Base-by-base conservation (phyloP, 768 basidiomycete genomes). In the Termitomyces sp. region DNA sequence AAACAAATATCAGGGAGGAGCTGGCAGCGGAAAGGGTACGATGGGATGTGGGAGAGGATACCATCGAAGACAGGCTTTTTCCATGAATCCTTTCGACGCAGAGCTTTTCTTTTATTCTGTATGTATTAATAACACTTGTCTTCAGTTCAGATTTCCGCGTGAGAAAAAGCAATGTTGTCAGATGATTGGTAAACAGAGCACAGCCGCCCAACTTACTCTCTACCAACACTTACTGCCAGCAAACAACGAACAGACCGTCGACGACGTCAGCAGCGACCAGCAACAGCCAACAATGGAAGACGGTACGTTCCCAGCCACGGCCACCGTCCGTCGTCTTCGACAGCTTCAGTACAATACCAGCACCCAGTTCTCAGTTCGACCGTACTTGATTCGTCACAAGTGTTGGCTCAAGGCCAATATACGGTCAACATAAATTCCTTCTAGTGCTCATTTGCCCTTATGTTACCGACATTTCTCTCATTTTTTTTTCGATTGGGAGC, bases 281-380 rank as follows among this genome's bases (percentile, higher is more conserved):
- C 58, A 60, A 44, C 48, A 35, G 24, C 55, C 73, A 74, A 66
- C 62, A 66, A 79, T 79, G 78, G 78, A 79, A 77, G 77, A 88
- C 85, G 87, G 87, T 88, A 88, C 87, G 87, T 88, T 76, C 70
- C 80, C 87, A 87, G 76, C 84, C 75, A 77, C 86, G 78, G 74
- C 85, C 72, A 76, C 85, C 76, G 76, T 83, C 71, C 78, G 71
- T 73, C 74, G 74, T 76, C 54, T 58, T 45, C 61, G 59, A 63
- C 57, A 60, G 54, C 47, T 56, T 56, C 62, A 62, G 62, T 60
- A 63, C 56, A 58, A 55, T 64, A 62, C 58, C 71, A 67, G 66
- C 62, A 60, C 61, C 62, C 61, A 57, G 56, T 60, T 62, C 60
- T 56, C 56, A 52, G 51, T 64, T 64, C 59, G 55, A 60, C 58